Conservation (phyloP, 1,284 basidiomycete genomes). For the Trametes pubescens region DNA sequence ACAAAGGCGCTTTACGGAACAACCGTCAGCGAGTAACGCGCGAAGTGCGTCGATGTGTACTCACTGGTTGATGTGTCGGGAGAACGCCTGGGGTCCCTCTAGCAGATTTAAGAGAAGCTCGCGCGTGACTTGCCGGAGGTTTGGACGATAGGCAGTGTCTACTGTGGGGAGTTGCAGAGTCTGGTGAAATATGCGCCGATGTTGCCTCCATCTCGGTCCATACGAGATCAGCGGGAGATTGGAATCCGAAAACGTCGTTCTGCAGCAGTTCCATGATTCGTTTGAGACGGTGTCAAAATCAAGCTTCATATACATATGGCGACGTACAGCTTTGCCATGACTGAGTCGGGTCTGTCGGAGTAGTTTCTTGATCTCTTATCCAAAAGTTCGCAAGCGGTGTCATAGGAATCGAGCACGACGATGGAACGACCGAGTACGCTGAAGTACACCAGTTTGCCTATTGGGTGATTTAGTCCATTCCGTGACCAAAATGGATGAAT, state of each 20-base stretch:
- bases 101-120: conserved; percentile 12
- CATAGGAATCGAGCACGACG: conserved; percentile 26
- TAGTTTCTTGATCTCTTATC: conserved; percentile 30
- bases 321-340: conserved; percentile 24
- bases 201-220: conserved; percentile 21
- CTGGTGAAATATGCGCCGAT: conserved; percentile 25
- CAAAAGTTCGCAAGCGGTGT: conserved; percentile 27
- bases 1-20: conserved; percentile 14
- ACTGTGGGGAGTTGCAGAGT: conserved; percentile 11
- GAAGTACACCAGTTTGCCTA: conserved; percentile 23
- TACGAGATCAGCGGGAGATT: conserved; percentile 19
- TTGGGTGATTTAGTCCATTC: too few species aligned
- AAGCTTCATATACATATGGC: background rate
- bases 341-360: conserved; percentile 21
- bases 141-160: background rate
- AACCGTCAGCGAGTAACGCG: background rate
- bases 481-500: background rate
- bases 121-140: background rate
- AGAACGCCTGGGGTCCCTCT: background rate
- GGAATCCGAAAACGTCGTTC: conserved; percentile 7
- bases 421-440: conserved; percentile 15
- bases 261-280: background rate
- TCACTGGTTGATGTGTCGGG: conserved; percentile 16
- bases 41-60: background rate
- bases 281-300: background rate